Base-by-base conservation (phyloP, 2,329 filamentous ascomycete genomes). In the Pseudocercospora ulei region DNA sequence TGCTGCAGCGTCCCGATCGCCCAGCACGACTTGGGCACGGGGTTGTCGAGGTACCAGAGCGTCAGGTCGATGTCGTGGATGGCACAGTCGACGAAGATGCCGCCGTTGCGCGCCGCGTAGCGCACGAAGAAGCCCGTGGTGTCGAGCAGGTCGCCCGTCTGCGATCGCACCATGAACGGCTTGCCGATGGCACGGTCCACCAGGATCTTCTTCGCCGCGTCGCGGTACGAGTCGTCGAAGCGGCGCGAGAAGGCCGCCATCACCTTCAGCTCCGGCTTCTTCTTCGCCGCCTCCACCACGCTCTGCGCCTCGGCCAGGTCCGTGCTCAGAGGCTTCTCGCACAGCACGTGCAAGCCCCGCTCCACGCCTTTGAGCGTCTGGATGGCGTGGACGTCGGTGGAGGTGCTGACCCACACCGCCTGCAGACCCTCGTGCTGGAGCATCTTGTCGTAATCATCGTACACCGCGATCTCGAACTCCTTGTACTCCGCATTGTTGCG, bases 331-430 rank as follows among this genome's bases (percentile, higher is more conserved):
- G 62, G 63, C 50, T 65, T 75, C 61, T 76, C 73, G 46, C 71
- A 75, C 5, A 76, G 55, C 0, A 75, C 71, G 46, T 76, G 72
- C 47, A 69, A 62, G 19, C 68, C 65, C 4, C 61, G 62, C 29
- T 70, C 55, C 28, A 76, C 72, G 8, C 70, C 71, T 47, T 68
- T 66, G 50, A 73, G 69, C 1, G 71, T 66, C 49, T 76, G 68
- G 45, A 71, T 64, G 0, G 71, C 71, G 47, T 76, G 73, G 4
- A 68, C 69, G 1, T 65, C 71, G 0, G 69, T 70, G 7, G 69
- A 71, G 0, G 65, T 70, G 1, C 68, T 66, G 18, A 75, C 61
- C 23, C 71, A 65, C 1, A 75, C 67, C 3, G 71, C 71, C 50
- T 73, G 62, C 1, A 75, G 56, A 5, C 68, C 69, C 45, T 65